Conservation (phyloP, 1,139 yeast genomes). For the Kodamaea arcana region DNA sequence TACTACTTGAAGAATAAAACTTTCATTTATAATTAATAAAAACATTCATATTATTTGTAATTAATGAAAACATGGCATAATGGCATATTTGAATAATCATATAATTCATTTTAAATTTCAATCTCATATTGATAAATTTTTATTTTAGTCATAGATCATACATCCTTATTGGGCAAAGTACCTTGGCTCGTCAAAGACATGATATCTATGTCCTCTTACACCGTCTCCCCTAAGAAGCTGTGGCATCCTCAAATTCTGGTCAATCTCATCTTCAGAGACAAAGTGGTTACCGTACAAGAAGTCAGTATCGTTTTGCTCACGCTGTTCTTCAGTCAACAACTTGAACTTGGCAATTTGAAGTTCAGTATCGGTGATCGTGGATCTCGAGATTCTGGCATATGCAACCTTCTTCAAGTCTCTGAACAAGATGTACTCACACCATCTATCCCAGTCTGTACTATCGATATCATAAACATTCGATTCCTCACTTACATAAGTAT, state of each 20-base stretch:
- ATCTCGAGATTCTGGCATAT: constrained; percentile 89
- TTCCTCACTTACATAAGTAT: constrained; percentile 78
- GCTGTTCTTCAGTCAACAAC: constrained; percentile 46
- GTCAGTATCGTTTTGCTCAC: constrained; percentile 30
- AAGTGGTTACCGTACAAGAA: constrained; percentile 54
- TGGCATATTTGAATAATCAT: too few relatives aligned
- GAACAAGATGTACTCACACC: constrained; percentile 96
- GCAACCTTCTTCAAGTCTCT: constrained; percentile 84
- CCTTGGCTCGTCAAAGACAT: constrained; percentile 88
- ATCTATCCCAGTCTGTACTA: constrained; percentile 90
- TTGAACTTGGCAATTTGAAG: constrained; percentile 92
- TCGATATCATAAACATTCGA: constrained; percentile 93
- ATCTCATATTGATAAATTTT: too few relatives aligned
- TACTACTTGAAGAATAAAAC: too few relatives aligned
- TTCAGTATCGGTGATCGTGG: constrained; percentile 94
- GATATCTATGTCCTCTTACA: constrained; percentile 88
- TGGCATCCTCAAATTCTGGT: constrained; percentile 72
- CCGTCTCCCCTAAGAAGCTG: constrained; percentile 85
- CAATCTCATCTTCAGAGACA: constrained; percentile 54
- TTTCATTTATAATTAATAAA: too few relatives aligned
- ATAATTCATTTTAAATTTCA: too few relatives aligned
- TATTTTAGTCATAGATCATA: too few relatives aligned
- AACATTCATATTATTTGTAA: too few relatives aligned
- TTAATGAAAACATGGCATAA: too few relatives aligned
- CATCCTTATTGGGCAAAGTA: constrained; percentile 56